Evolutionary conservation across 1,284 basidiomycete genomes (phyloP).

Genomic region (Ceraceosorus bombacis): DNA sequence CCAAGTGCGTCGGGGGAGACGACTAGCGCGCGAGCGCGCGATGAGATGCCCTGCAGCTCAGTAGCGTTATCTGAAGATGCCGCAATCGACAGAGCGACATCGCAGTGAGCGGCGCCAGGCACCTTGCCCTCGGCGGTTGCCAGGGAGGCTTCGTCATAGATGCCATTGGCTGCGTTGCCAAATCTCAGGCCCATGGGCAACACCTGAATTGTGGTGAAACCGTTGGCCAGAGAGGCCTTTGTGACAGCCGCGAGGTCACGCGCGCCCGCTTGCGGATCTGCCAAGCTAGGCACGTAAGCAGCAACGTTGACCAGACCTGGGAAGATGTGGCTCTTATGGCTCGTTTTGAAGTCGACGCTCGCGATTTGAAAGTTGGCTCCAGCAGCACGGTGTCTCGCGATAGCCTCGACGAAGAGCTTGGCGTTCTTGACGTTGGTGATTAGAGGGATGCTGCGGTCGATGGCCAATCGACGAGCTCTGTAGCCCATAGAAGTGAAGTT

Average conservation of each 20-base stretch:
- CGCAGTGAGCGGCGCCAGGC: constrained; percentile 36
- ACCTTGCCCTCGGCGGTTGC: constrained; percentile 38
- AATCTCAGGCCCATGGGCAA: constrained; percentile 23
- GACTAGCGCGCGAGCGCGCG: constrained; percentile 38
- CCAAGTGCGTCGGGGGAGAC: constrained; percentile 37
- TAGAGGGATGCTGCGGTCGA: constrained; percentile 92
- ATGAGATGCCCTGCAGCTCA: constrained; percentile 27
- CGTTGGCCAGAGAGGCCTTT: constrained; percentile 35
- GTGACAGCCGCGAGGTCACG: constrained; percentile 56
- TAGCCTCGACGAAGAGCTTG: constrained; percentile 89
- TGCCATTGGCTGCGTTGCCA: constrained; percentile 6
- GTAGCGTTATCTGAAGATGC: constrained; percentile 33
- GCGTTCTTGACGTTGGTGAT: constrained; percentile 99
- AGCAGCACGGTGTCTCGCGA: constrained; percentile 63
- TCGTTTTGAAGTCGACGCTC: constrained; percentile 83
- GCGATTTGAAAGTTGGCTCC: constrained; percentile 72
- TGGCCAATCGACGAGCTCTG: constrained; percentile 94
- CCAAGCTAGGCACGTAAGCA: constrained; percentile 74
- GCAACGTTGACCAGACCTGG: constrained; percentile 85
- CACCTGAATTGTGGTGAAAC: constrained; percentile 42
- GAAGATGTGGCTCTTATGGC: constrained; percentile 79
- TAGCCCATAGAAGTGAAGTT: constrained; percentile 97
- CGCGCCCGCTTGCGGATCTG: constrained; percentile 53
- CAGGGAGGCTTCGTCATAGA: constrained; percentile 29
- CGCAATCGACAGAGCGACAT: constrained; percentile 40